These are phyloP conservation scores for Larix kaempferi DNA, from an alignment of 75 land plant genomes.

Conservation along the genomic window DNA sequence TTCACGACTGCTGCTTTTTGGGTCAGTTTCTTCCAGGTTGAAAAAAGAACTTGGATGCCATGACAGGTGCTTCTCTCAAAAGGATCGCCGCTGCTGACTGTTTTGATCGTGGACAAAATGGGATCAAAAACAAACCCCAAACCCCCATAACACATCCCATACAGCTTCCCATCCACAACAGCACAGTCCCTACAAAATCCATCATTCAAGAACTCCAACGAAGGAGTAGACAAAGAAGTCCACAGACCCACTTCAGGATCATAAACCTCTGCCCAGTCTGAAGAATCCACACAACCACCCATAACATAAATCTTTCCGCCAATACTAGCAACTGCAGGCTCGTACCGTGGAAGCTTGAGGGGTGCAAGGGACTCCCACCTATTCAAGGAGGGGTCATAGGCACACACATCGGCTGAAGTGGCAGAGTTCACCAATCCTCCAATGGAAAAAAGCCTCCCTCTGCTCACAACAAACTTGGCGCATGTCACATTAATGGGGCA, in stretches of 20 bases:
- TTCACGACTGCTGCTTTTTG: not conserved
- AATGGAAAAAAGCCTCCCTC: slow-evolving; percentile 7
- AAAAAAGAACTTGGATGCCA: not conserved
- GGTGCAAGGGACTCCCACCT: slow-evolving; percentile 3
- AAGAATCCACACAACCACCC: not conserved
- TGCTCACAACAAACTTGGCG: slow-evolving; percentile 4
- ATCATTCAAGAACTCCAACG: not conserved
- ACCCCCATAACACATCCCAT: not conserved
- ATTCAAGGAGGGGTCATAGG: slow-evolving; percentile 4
- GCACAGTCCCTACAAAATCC: not conserved
- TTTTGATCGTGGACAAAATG: not conserved
- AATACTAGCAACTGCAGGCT: slow-evolving; percentile 2
- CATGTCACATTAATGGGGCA: not conserved
- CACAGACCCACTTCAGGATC: not conserved
- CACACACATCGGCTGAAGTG: slow-evolving; percentile 4
- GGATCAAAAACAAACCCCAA: slow-evolving; percentile 2
- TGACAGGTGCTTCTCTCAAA: not conserved
- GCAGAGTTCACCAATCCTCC: slow-evolving; percentile 3
- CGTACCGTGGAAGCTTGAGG: not conserved
- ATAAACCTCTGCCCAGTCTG: not conserved
- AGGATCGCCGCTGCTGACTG: not conserved
- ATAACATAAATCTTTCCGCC: not conserved
- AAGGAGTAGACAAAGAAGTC: not conserved
- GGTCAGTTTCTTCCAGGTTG: slow-evolving; percentile 1
- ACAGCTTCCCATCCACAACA: not conserved